These are phyloP conservation scores for Auriculariales sp. DNA, from an alignment of 768 basidiomycete genomes.

Conservation along the genomic window DNA sequence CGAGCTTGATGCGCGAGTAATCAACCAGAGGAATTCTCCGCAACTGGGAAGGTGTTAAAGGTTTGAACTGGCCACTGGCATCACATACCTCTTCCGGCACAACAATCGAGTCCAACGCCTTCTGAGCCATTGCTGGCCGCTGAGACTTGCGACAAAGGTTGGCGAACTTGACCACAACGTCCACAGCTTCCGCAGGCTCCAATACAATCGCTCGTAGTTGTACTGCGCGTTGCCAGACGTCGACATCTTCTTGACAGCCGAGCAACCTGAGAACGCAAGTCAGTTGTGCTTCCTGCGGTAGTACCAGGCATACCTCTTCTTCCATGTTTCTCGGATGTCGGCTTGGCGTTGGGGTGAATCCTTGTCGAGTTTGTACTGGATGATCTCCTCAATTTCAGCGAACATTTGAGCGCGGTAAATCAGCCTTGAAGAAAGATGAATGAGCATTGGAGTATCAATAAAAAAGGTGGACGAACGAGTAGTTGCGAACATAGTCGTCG, in stretches of 20 bases:
- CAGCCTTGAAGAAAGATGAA: slow-evolving; percentile 14
- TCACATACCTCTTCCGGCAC: not conserved
- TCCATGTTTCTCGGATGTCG: slow-evolving; percentile 30
- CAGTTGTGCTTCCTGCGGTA: not conserved
- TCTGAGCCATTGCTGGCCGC: slow-evolving; percentile 28
- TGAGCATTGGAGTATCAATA: not conserved
- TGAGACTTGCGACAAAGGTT: slow-evolving; percentile 35
- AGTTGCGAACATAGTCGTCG: slow-evolving; percentile 33
- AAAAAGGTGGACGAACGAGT: slow-evolving; percentile 19
- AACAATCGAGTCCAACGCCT: slow-evolving; percentile 19
- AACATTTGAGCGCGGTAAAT: slow-evolving; percentile 35
- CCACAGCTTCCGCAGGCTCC: slow-evolving; percentile 29
- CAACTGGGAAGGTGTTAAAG: not conserved
- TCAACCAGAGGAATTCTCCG: slow-evolving; percentile 27
- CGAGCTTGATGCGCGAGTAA: slow-evolving; percentile 30
- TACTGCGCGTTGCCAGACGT: slow-evolving; percentile 35
- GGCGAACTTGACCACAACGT: slow-evolving; percentile 37
- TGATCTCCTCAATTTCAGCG: slow-evolving; percentile 35
- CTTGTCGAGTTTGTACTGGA: slow-evolving; percentile 27
- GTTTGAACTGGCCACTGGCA: slow-evolving; percentile 16
- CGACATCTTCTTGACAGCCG: slow-evolving; percentile 35
- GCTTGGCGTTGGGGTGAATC: slow-evolving; percentile 27
- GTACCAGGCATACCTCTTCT: slow-evolving; percentile 19
- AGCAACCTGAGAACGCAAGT: slow-evolving; percentile 17
- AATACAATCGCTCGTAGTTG: slow-evolving; percentile 32